A percentile compares a stretch with the other conserved stretches of the same genome.
Conservation (phyloP, 164 flowering plant species). For the Houttuynia cordata region DNA sequence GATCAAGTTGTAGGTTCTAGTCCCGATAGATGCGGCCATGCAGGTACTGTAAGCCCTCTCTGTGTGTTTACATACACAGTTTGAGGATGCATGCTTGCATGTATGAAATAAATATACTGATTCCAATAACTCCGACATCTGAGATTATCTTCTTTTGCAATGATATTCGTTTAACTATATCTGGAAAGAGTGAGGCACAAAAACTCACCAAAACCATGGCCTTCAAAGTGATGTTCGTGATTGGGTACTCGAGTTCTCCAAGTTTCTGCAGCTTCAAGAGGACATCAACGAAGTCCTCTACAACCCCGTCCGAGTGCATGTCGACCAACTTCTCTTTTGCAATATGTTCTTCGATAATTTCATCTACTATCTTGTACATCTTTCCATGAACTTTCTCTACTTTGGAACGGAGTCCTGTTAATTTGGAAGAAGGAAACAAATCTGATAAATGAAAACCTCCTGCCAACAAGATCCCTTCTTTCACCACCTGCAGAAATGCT, state of each 20-base stretch:
- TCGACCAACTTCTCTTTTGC: background rate
- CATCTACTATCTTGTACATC: slow-evolving; percentile 9
- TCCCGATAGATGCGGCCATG: too few relatives aligned
- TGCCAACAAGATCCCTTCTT: background rate
- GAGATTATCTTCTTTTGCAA: too few relatives aligned
- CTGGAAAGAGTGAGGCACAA: background rate
- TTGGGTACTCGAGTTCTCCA: background rate
- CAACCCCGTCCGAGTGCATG: background rate
- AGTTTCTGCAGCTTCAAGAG: slow-evolving; percentile 2
- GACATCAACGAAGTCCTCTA: slow-evolving; percentile 8
- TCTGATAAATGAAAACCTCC: slow-evolving; percentile 18
- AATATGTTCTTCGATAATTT: slow-evolving; percentile 18
- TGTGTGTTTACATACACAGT: too few relatives aligned
- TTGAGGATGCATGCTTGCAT: too few relatives aligned
- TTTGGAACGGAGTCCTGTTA: slow-evolving; percentile 12
- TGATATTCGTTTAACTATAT: too few relatives aligned
- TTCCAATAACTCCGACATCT: too few relatives aligned
- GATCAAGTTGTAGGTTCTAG: too few relatives aligned
- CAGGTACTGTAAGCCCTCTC: too few relatives aligned
- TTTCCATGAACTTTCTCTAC: slow-evolving; percentile 13
- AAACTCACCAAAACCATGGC: slow-evolving; percentile 7
- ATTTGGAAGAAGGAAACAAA: slow-evolving; percentile 18
- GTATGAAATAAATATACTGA: too few relatives aligned
- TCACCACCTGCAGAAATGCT: slow-evolving; percentile 3
- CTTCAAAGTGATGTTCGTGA: slow-evolving; percentile 3